Conservation (phyloP, 148 eudicot species). For the Rheum nobile region DNA sequence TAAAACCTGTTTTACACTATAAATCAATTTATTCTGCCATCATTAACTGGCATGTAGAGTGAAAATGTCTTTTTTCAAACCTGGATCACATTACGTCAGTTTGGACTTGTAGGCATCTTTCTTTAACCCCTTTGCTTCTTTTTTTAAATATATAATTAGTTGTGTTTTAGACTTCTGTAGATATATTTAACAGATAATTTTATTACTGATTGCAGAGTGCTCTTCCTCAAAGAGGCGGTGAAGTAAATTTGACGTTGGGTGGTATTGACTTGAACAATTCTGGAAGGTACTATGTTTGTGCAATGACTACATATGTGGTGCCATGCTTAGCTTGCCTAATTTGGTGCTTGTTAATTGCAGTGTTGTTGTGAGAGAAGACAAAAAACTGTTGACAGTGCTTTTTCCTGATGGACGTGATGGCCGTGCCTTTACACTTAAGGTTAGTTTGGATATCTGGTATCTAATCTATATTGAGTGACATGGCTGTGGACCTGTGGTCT, state of each 20-base stretch:
- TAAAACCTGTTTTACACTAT: background rate
- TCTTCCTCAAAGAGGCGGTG: constrained; percentile 96
- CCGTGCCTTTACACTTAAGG: constrained; percentile 97
- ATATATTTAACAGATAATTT: background rate
- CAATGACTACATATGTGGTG: background rate
- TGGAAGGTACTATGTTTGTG: constrained; percentile 55
- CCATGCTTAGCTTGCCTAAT: background rate
- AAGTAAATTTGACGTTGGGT: constrained; percentile 92
- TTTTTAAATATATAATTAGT: background rate
- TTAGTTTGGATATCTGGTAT: constrained; percentile 10
- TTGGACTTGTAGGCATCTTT: background rate
- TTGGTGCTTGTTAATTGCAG: constrained; percentile 26
- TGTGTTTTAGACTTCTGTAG: background rate
- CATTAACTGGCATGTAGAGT: background rate
- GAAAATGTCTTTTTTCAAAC: background rate
- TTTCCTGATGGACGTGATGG: constrained; percentile 99
- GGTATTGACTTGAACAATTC: constrained; percentile 99
- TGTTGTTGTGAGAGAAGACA: constrained; percentile 98
- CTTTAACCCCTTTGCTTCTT: background rate
- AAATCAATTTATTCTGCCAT: background rate
- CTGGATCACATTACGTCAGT: background rate
- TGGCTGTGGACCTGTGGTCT: background rate
- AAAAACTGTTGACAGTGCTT: constrained; percentile 80
- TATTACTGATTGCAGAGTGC: constrained; percentile 44
- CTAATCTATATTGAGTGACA: background rate